Conservation (phyloP, 257 asterid species). For the Plantago ovata region DNA sequence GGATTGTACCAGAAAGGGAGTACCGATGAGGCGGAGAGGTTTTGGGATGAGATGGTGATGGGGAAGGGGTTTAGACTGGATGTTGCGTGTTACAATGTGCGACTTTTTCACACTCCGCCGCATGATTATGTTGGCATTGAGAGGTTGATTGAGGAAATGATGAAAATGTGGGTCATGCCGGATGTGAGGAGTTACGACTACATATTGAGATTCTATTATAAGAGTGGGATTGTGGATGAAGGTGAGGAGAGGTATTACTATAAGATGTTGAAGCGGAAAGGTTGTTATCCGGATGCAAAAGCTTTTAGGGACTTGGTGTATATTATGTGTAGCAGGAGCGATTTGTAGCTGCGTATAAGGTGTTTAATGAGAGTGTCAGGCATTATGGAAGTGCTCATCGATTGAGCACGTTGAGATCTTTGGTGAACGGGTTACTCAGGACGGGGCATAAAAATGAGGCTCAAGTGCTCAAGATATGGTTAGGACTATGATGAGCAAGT, state of each 20-base stretch:
- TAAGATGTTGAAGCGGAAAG: constrained; percentile 41
- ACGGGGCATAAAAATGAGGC: too few species aligned
- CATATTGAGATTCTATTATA: constrained; percentile 63
- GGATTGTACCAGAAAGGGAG: constrained; percentile 48
- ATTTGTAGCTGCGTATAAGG: too few species aligned
- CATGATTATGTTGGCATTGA: constrained; percentile 49
- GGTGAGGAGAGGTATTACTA: constrained; percentile 61
- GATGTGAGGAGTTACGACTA: constrained; percentile 59
- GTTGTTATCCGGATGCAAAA: too few species aligned
- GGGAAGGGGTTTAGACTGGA: constrained; percentile 38
- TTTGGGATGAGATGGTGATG: constrained; percentile 65
- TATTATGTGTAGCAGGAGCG: too few species aligned
- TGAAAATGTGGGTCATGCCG: constrained; percentile 43
- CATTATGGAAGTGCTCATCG: too few species aligned
- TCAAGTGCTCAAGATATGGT: too few species aligned
- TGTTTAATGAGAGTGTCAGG: too few species aligned
- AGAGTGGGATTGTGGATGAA: constrained; percentile 59
- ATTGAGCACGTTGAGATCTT: too few species aligned
- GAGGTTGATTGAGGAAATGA: constrained; percentile 69
- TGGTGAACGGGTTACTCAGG: too few species aligned
- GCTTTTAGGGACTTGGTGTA: too few species aligned
- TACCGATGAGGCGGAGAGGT: constrained; percentile 50
- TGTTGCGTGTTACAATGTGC: constrained; percentile 73
- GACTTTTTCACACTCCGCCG: constrained; percentile 36
- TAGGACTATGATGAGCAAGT: too few species aligned